Base-by-base conservation (phyloP, 1,284 basidiomycete species). In the Polyporus tsugae region DNA sequence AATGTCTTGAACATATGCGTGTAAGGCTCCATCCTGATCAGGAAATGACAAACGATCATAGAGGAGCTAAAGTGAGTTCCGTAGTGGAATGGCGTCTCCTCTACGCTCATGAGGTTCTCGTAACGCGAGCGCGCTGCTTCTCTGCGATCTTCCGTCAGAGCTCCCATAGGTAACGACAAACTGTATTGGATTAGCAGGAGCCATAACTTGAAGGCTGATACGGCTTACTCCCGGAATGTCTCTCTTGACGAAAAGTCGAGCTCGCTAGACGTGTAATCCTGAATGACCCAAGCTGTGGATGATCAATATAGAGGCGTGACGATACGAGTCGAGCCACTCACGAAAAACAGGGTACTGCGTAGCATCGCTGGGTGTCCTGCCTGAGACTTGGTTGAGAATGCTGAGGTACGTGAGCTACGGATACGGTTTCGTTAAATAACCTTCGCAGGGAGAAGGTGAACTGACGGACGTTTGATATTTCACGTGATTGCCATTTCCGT, bases 271-370 rank as follows among this genome's bases (percentile, higher is more conserved):
- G 85, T 85, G 75, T 98, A 98, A 75, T 98, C 96, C 67, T 91
- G 86, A 53, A 98, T 75, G 17, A 98, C 90, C 96, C 95, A 96
- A 39, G 93, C 92, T 94, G 72, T 6, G 65, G 0, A 57, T 52
- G 35, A 6, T 71, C 33, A 71, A 46, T 25, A 25, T 63, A 36
- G 19, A 25, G 46, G 62, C 42, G 5, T 3, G 15, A 49, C 10
- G 11, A 41, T 29, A 33, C 10, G 72, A 44, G 29, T 11, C 4
- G 17, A 49, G n/a, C 46, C 33, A 82, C 90, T 70, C 75, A 94
- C 95, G 96, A 75, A 98, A 97, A 22, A 98, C 90, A 0, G 97
- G 97, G 80, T 97, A 98, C 76, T 98, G 95, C 0, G 96, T 98
- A 7, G 97, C 94, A 81, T 99, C 95, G 75, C 91, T 95, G 1